phyloP scores from a whole-genome alignment of 2,329 filamentous ascomycete species.

The Didymella arachidicola region DNA sequence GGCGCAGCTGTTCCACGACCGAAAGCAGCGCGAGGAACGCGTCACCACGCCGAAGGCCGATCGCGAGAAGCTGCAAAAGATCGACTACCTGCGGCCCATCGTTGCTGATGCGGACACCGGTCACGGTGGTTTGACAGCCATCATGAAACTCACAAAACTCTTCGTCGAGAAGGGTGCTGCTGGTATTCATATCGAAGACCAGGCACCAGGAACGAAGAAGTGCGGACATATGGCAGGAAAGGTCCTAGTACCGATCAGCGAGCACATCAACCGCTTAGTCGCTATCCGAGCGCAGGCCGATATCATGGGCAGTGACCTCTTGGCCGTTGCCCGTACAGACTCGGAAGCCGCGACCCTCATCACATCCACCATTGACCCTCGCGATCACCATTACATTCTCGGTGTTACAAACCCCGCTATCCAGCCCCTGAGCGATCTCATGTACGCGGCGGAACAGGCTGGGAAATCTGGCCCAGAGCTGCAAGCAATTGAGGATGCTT shows the following conservation, averaged over 20 bases:
- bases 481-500: constrained; percentile 90
- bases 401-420: constrained; percentile 86
- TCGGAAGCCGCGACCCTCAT: constrained; percentile 98
- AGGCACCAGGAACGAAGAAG: constrained; percentile 98
- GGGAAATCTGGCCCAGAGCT: constrained; percentile 83
- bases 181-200: constrained; percentile 98
- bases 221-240: constrained; percentile 99
- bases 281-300: constrained; percentile 97
- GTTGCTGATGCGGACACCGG: constrained; percentile 97
- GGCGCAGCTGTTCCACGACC: constrained; percentile 98
- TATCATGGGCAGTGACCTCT: constrained; percentile 94
- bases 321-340: constrained; percentile 93
- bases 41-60: constrained; percentile 76
- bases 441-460: constrained; percentile 81
- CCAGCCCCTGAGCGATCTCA: constrained; percentile 86
- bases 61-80: constrained; percentile 76
- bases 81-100: constrained; percentile 95
- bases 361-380: constrained; percentile 92
- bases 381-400: constrained; percentile 93
- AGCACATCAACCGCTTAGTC: constrained; percentile 97
- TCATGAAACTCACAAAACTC: constrained; percentile 99
- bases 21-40: constrained; percentile 96
- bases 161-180: constrained; percentile 97
- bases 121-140: constrained; percentile 94
- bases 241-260: constrained; percentile 93